Evolutionary conservation across 73 alveolate genomes (phyloP).

Genomic region (Uronychia binucleata): DNA sequence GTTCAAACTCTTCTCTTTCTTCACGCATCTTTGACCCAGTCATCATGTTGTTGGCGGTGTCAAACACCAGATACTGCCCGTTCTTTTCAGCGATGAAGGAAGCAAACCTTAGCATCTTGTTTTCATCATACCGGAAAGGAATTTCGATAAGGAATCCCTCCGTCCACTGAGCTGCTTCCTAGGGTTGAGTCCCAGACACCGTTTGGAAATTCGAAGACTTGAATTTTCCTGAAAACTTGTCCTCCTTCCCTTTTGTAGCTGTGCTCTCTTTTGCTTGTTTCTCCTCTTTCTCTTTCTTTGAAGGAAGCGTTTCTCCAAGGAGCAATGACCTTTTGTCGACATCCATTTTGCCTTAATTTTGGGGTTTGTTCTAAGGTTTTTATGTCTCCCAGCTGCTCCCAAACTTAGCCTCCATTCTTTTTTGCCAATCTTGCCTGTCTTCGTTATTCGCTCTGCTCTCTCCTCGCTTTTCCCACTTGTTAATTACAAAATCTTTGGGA

Average conservation of each 20-base stretch:
- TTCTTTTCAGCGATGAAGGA: neutral
- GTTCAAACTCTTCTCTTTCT: conserved; percentile 15
- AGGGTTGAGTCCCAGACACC: too few relatives aligned
- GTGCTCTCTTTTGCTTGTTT: neutral
- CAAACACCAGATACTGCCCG: conserved; percentile 4
- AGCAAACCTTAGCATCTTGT: neutral
- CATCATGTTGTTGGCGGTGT: conserved; percentile 4
- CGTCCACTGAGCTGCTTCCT: neutral
- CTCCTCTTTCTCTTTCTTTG: neutral
- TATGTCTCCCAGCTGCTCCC: neutral
- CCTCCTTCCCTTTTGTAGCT: neutral
- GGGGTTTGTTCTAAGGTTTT: neutral
- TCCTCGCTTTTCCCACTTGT: too few relatives aligned
- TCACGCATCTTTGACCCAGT: conserved; percentile 23
- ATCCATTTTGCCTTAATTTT: neutral
- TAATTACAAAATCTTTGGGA: neutral
- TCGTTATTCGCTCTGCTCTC: too few relatives aligned
- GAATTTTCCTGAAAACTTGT: neutral
- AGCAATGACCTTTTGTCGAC: neutral
- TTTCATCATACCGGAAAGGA: neutral
- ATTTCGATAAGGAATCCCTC: neutral
- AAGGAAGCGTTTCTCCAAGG: neutral
- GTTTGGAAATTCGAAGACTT: neutral
- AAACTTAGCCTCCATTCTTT: neutral
- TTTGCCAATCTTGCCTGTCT: neutral